Conservation (phyloP, 2,329 filamentous ascomycete species). For the Colletotrichum lentis region DNA sequence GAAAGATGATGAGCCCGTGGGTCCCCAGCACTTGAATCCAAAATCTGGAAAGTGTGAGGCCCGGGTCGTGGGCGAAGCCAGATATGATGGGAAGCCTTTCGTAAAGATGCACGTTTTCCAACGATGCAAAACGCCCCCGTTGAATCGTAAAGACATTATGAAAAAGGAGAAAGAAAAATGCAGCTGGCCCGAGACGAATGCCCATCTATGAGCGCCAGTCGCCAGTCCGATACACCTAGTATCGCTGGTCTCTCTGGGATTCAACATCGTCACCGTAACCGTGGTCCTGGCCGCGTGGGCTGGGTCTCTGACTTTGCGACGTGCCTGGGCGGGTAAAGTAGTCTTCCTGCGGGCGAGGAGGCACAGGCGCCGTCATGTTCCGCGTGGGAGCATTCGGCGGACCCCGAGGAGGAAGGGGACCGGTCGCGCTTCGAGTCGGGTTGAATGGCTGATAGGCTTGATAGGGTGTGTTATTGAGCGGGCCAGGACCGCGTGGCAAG, state of each 20-base stretch:
- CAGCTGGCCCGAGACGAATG: conserved; percentile 5
- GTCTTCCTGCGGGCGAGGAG: conserved; percentile 42
- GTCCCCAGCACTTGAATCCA: conserved; percentile 2
- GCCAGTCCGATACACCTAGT: conserved; percentile 39
- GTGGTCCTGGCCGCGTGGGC: conserved; percentile 44
- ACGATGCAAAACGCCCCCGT: conserved; percentile 22
- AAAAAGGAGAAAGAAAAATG: conserved; percentile 28
- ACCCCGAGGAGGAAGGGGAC: conserved; percentile 47
- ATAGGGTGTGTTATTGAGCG: conserved; percentile 37
- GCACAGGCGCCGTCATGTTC: conserved; percentile 56
- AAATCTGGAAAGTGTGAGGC: neutral
- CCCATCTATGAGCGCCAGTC: conserved; percentile 11
- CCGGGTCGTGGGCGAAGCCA: neutral
- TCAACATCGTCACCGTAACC: conserved; percentile 49
- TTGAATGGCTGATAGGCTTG: conserved; percentile 42
- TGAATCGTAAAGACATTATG: conserved; percentile 37
- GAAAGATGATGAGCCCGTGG: conserved; percentile 13
- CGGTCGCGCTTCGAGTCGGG: conserved; percentile 53
- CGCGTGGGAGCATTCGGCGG: conserved; percentile 52
- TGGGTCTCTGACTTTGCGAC: conserved; percentile 39
- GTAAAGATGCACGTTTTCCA: conserved; percentile 1
- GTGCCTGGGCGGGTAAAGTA: conserved; percentile 44
- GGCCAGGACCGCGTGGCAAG: conserved; percentile 38
- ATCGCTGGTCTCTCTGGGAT: conserved; percentile 45
- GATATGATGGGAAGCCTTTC: conserved; percentile 11